phyloP scores from a whole-genome alignment of 1,139 yeast genomes.

The Nadsonia commutata region DNA sequence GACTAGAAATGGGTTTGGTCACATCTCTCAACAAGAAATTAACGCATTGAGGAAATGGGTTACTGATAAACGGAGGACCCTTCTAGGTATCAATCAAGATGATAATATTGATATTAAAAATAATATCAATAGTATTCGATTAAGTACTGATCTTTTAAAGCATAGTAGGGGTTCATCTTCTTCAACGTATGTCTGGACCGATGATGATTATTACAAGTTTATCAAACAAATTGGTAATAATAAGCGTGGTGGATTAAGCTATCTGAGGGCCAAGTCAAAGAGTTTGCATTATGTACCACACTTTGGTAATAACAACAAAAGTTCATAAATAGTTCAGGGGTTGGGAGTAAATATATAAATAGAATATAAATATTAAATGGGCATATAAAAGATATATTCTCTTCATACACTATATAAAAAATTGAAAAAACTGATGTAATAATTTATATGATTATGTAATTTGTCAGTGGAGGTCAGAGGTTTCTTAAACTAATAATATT shows the following conservation, averaged over 20 bases:
- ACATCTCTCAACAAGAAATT: conserved; percentile 69
- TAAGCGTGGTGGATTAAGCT: not conserved
- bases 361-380: too few relatives aligned
- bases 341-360: too few relatives aligned
- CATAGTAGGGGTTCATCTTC: not conserved
- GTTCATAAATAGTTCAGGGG: too few relatives aligned
- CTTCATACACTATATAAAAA: too few relatives aligned
- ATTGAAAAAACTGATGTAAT: too few relatives aligned
- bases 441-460: too few relatives aligned
- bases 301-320: too few relatives aligned
- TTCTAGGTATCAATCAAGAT: not conserved
- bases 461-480: too few relatives aligned
- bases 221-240: not conserved
- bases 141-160: not conserved
- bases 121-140: not conserved
- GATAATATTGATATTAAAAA: not conserved
- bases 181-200: not conserved
- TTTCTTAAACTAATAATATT: too few relatives aligned
- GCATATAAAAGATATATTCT: too few relatives aligned
- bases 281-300: not conserved
- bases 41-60: conserved; percentile 66
- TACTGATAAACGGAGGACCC: conserved; percentile 26
- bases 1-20: conserved; percentile 59
- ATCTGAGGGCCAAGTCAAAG: not conserved
- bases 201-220: not conserved